A percentile compares a stretch with the other conserved stretches of the same genome.
Conservation (phyloP, 2,329 filamentous ascomycete species). For the Botrytis galanthina region DNA sequence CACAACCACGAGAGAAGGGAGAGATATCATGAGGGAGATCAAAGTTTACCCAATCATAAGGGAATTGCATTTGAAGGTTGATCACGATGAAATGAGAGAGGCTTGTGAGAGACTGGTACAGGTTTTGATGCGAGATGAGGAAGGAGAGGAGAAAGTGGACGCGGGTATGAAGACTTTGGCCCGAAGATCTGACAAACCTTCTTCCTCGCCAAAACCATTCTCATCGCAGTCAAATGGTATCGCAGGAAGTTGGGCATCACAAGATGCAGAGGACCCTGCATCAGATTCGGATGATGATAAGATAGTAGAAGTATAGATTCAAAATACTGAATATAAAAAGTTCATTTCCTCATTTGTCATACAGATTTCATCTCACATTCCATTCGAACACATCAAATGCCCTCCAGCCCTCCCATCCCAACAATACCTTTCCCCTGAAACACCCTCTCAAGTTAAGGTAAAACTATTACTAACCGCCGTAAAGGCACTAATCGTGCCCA, state of each 20-base stretch:
- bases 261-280: constrained; percentile 30
- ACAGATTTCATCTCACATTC: not conserved
- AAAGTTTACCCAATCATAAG: constrained; percentile 88
- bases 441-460: constrained; percentile 24
- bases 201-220: constrained; percentile 19
- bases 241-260: constrained; percentile 26
- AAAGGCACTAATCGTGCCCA: constrained; percentile 62
- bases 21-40: constrained; percentile 70
- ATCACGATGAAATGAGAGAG: constrained; percentile 77
- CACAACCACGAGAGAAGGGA: constrained; percentile 71
- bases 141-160: constrained; percentile 35
- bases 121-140: constrained; percentile 43
- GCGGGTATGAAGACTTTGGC: constrained; percentile 34
- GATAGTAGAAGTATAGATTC: constrained; percentile 37
- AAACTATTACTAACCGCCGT: constrained; percentile 56
- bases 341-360: not conserved
- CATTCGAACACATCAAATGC: not conserved
- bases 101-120: constrained; percentile 89
- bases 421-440: too few relatives aligned
- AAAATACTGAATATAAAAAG: constrained; percentile 1
- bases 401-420: not conserved
- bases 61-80: constrained; percentile 76
- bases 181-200: constrained; percentile 17
- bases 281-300: constrained; percentile 37
- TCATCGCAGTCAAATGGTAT: constrained; percentile 20